Conservation (phyloP, 139 green algal species). For the Desmodesmus armatus region DNA sequence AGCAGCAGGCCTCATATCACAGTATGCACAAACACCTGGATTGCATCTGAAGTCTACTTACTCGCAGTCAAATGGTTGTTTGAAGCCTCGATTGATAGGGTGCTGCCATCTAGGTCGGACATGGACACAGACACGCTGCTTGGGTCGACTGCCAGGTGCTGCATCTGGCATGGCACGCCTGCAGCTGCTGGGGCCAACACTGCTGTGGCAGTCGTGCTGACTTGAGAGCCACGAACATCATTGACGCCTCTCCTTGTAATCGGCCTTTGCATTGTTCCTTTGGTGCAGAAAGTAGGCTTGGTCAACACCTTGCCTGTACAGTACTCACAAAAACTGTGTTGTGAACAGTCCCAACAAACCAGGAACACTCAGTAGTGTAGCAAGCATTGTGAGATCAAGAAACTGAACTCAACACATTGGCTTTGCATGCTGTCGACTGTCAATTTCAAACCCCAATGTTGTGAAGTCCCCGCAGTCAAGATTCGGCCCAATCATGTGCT, state of each 20-base stretch:
- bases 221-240: neutral
- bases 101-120: constrained; percentile 26
- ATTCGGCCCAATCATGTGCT: too few relatives aligned
- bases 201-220: neutral
- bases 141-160: neutral
- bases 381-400: too few relatives aligned
- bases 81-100: constrained; percentile 2
- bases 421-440: neutral
- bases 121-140: neutral
- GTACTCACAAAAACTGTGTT: too few relatives aligned
- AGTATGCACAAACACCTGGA: neutral
- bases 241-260: neutral
- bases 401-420: neutral
- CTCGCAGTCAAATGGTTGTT: neutral
- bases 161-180: neutral
- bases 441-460: too few relatives aligned
- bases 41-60: neutral
- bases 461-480: too few relatives aligned
- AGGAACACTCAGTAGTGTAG: too few relatives aligned
- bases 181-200: neutral
- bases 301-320: too few relatives aligned
- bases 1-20: neutral
- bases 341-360: too few relatives aligned
- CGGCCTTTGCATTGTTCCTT: constrained; percentile 3
- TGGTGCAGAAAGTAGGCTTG: neutral